Base-by-base conservation (phyloP, 176 grass and related monocot genomes). In the Secale cereale region DNA sequence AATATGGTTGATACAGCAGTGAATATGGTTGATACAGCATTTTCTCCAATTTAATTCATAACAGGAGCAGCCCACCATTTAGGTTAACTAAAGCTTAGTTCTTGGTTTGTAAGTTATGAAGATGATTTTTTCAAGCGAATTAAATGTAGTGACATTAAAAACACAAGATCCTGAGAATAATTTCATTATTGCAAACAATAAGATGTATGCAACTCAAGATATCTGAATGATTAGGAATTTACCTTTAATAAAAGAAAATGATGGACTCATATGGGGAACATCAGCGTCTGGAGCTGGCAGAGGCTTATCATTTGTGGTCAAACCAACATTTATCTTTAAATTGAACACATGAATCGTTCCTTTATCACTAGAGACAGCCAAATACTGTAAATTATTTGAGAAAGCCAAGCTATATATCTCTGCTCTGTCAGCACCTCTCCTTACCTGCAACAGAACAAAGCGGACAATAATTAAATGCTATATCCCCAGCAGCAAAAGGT, bases 351-450 rank as follows among this genome's bases (percentile, higher is more conserved):
- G 97, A 74, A 99, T 93, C 73, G 97, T 99, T 83, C 97, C 97
- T 88, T 99, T 99, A 84, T 99, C 97, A 70, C 97, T 99, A 48
- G 97, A 99, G 59, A 91, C 97, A 69, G 94, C 82, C 68, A 99
- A 78, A 87, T 89, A 99, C 85, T 97, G 97, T 85, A 97, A 86
- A 85, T 91, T 94, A 64, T 89, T 83, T 64, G 94, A 99, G 91
- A 99, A 99, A 82, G 94, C 94, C 90, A 99, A 92, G 46, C 97
- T 99, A 89, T 94, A 97, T 88, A 97, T 94, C 80, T 99, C 97
- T 59, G 97, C 97, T 87, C 97, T 92, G 81, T 99, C 97, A 59
- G 97, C 97, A 69, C 97, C 97, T 91, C 97, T 97, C 78, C 97
- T 87, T 74, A 99, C 94, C 97, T 99, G 80, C 69, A 87, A 81